Percentiles rank a stretch among this genome's conserved stretches.
phyloP scores from a whole-genome alignment of 306 rosid genomes.

The Rubus parviflorus region DNA sequence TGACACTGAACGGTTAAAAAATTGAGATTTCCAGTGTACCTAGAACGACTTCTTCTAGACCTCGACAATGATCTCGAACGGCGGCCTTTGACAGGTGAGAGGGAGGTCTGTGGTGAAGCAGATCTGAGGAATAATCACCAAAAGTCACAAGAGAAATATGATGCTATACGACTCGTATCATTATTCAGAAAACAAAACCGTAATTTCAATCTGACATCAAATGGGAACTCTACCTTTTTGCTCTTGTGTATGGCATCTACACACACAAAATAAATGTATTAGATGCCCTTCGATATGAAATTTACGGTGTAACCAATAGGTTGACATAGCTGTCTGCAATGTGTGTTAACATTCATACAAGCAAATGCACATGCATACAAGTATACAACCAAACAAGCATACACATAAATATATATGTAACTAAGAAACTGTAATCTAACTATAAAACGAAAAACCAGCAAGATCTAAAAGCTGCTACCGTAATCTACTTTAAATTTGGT shows the following conservation, averaged over 20 bases:
- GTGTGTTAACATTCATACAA: background rate
- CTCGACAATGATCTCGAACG: conserved; percentile 33
- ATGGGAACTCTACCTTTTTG: conserved; percentile 34
- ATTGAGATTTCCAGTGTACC: conserved; percentile 19
- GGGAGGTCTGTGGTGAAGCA: conserved; percentile 32
- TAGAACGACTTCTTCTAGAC: conserved; percentile 49
- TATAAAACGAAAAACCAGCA: background rate
- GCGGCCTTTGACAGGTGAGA: conserved; percentile 37
- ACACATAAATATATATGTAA: background rate
- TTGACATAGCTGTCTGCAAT: background rate
- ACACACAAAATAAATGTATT: conserved; percentile 13
- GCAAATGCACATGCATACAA: background rate
- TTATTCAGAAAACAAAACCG: background rate
- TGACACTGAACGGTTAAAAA: background rate
- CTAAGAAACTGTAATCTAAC: background rate
- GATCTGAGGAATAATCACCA: conserved; percentile 32
- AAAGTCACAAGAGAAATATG: background rate
- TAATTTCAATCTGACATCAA: background rate
- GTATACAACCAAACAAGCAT: background rate
- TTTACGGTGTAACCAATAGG: background rate
- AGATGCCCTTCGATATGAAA: conserved; percentile 22
- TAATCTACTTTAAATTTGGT: background rate
- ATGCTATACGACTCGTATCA: background rate
- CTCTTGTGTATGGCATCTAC: conserved; percentile 49
- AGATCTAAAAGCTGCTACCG: background rate